These are phyloP conservation scores for Erythrophleum ivorense DNA, from an alignment of 331 rosid species.

Conservation along the genomic window DNA sequence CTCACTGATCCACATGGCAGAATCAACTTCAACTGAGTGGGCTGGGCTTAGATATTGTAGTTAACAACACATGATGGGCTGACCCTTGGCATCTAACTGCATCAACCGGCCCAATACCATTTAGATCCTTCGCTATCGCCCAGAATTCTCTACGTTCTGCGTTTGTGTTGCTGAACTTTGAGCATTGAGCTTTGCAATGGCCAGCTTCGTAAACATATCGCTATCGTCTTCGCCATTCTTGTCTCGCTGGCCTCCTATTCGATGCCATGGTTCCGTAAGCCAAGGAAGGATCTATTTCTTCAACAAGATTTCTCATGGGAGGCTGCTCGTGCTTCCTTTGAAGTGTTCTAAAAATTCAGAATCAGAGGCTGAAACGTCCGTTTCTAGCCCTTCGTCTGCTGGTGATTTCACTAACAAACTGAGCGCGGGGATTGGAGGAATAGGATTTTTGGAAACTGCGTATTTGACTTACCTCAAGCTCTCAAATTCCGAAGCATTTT, in stretches of 20 bases:
- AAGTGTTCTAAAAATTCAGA: conserved; percentile 54
- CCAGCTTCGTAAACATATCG: conserved; percentile 51
- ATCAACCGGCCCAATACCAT: conserved; percentile 16
- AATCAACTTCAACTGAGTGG: not conserved
- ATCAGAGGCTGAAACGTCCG: conserved; percentile 45
- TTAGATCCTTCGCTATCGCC: not conserved
- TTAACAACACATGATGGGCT: not conserved
- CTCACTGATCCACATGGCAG: not conserved
- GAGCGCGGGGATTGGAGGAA: conserved; percentile 60
- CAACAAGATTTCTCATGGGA: conserved; percentile 30
- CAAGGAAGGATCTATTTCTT: conserved; percentile 32
- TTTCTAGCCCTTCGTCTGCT: conserved; percentile 37
- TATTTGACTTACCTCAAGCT: conserved; percentile 80
- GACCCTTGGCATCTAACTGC: not conserved
- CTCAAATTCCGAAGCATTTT: conserved; percentile 71
- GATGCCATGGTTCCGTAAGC: conserved; percentile 8
- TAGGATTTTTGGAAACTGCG: conserved; percentile 81
- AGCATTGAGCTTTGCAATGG: conserved; percentile 49
- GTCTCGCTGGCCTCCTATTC: conserved; percentile 37
- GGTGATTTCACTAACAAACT: conserved; percentile 52
- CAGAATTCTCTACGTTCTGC: not conserved
- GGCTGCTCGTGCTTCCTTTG: conserved; percentile 35
- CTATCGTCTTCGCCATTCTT: conserved; percentile 52
- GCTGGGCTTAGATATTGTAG: not conserved
- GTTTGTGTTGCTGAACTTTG: not conserved